Evolutionary conservation across 2,329 filamentous ascomycete genomes (phyloP).

Genomic region (Fusarium xylarioides): DNA sequence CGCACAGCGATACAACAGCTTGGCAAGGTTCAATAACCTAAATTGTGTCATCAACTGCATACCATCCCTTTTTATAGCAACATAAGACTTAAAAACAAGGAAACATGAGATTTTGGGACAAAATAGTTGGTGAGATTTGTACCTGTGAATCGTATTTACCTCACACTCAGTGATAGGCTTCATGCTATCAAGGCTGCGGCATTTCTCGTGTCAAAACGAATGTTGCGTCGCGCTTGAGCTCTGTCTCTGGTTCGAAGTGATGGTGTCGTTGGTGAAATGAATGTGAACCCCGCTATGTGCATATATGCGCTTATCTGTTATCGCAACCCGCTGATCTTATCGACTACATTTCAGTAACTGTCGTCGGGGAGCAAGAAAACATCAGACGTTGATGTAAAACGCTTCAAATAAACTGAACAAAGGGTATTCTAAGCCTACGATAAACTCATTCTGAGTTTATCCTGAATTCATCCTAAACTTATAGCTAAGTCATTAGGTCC

Average conservation of each 20-base stretch:
- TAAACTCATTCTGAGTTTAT: accelerated
- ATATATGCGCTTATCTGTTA: neutral
- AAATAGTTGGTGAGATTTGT: accelerated
- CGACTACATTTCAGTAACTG: neutral
- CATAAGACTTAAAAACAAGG: neutral
- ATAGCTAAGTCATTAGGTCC: neutral
- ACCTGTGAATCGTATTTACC: accelerated
- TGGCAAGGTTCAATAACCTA: accelerated
- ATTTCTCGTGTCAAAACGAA: accelerated
- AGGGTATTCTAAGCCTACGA: no score
- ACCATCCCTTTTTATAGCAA: accelerated
- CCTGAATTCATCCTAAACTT: accelerated
- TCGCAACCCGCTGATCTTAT: neutral
- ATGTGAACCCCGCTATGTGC: neutral
- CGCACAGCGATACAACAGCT: accelerated
- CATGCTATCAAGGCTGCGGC: accelerated
- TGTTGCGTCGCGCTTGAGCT: neutral
- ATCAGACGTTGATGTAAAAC: neutral
- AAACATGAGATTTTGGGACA: accelerated
- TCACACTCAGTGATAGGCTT: accelerated
- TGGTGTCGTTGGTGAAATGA: accelerated
- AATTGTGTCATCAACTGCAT: accelerated
- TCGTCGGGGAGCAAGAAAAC: neutral
- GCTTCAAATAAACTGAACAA: no score
- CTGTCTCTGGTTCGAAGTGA: no score